These are phyloP conservation scores for Ceratobasidium sp. DNA, from an alignment of 1,284 basidiomycete species.

Conservation along the genomic window DNA sequence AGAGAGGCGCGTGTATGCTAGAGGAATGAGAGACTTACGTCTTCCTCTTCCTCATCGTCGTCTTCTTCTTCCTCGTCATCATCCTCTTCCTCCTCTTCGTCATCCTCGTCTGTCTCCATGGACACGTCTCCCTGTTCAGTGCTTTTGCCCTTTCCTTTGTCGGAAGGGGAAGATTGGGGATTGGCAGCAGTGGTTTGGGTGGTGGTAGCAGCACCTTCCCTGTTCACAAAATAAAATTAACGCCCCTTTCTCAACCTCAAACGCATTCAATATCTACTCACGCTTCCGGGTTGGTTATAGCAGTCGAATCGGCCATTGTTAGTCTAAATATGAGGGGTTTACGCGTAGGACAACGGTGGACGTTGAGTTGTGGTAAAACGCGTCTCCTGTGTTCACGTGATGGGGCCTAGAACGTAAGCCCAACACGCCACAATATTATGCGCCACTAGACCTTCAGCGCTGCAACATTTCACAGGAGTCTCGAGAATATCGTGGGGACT, in stretches of 20 bases:
- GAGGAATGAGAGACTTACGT: background rate
- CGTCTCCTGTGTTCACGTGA: conserved; percentile 26
- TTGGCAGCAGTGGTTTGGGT: conserved; percentile 17
- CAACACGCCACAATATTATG: background rate
- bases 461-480: too few relatives aligned
- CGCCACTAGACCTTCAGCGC: conserved; percentile 12
- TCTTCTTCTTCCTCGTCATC: conserved; percentile 35
- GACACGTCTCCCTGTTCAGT: background rate
- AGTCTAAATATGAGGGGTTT: background rate
- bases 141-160: conserved; percentile 35
- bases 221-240: background rate
- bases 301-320: conserved; percentile 21
- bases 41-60: conserved; percentile 18
- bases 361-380: conserved; percentile 21
- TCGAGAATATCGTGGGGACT: too few relatives aligned
- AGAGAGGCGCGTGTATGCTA: background rate
- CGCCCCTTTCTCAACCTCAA: background rate
- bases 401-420: background rate
- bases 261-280: background rate
- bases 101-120: conserved; percentile 28
- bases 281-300: conserved; percentile 20
- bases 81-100: conserved; percentile 18
- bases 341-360: conserved; percentile 1
- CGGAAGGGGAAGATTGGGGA: conserved; percentile 6
- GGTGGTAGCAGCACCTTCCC: background rate